A percentile compares a stretch with the other conserved stretches of the same genome.
These are phyloP conservation scores for Stagonosporopsis tanaceti DNA, from an alignment of 2,329 filamentous ascomycete genomes.

Conservation along the genomic window DNA sequence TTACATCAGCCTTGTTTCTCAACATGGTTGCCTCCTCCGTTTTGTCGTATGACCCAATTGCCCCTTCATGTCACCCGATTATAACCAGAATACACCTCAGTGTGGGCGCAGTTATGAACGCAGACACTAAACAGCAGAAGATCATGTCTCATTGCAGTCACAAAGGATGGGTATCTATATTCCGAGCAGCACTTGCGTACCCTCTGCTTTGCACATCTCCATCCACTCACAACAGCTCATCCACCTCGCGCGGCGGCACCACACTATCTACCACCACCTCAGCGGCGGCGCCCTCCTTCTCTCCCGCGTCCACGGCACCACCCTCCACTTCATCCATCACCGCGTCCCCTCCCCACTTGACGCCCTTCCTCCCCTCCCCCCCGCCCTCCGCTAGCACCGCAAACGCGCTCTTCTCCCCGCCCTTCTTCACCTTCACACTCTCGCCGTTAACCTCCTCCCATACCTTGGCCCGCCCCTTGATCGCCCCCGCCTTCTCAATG, in stretches of 20 bases:
- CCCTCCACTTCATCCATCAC: constrained; percentile 22
- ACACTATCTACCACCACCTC: background rate
- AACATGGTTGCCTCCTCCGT: too few species aligned
- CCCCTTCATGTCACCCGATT: too few species aligned
- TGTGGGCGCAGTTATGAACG: too few species aligned
- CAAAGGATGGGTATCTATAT: constrained; percentile 23
- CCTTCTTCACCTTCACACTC: constrained; percentile 12
- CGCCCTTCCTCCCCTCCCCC: constrained; percentile 5
- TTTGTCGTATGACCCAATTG: too few species aligned
- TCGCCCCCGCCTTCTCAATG: constrained; percentile 55
- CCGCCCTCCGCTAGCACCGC: constrained; percentile 25
- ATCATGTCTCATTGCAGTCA: constrained; percentile 17
- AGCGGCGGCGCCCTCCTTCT: constrained; percentile 35
- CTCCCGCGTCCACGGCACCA: constrained; percentile 36
- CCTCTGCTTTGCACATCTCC: background rate
- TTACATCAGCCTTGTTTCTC: too few species aligned
- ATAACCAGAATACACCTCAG: background rate
- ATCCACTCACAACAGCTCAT: constrained; percentile 38
- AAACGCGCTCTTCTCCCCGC: constrained; percentile 29
- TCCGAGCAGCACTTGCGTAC: background rate
- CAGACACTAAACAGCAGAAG: background rate
- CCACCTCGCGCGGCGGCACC: constrained; percentile 22
- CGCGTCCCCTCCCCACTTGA: background rate
- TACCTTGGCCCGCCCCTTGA: constrained; percentile 57
- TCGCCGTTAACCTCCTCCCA: constrained; percentile 51